phyloP scores from a whole-genome alignment of 164 flowering plant species.

The Echeveria elegans region DNA sequence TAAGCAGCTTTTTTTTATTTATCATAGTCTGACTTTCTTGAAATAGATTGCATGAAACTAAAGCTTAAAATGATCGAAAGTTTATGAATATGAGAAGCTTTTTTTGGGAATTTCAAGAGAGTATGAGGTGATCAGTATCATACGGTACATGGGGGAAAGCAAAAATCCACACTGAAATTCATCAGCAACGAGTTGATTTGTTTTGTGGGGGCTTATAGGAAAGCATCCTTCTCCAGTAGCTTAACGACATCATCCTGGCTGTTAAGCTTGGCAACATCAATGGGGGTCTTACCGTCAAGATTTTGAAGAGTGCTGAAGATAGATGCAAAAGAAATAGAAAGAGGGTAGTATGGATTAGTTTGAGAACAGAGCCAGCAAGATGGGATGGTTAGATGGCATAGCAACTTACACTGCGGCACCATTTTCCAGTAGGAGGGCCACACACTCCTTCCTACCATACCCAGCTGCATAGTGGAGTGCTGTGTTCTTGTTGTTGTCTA shows the following conservation, averaged over 20 bases:
- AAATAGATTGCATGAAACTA: too few species aligned
- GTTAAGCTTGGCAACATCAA: constrained; percentile 94
- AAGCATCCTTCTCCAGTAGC: constrained; percentile 89
- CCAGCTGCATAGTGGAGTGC: constrained; percentile 99
- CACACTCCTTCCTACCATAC: constrained; percentile 95
- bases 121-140: neutral
- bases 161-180: neutral
- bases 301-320: constrained; percentile 80
- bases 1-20: too few species aligned
- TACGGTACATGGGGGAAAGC: neutral
- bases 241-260: constrained; percentile 77
- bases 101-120: too few species aligned
- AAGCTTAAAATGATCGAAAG: too few species aligned
- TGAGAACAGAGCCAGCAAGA: neutral
- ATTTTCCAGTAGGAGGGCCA: constrained; percentile 69
- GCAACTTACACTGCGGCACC: constrained; percentile 93
- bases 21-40: too few species aligned
- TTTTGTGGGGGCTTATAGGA: constrained; percentile 34
- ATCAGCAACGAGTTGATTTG: neutral
- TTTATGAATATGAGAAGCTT: too few species aligned
- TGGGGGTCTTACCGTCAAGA: constrained; percentile 91
- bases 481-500: constrained; percentile 90
- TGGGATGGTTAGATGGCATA: neutral
- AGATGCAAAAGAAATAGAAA: neutral
- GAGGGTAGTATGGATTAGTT: neutral